Base-by-base conservation (phyloP, 352 stramenopile genomes). In the Saprolegnia diclina region DNA sequence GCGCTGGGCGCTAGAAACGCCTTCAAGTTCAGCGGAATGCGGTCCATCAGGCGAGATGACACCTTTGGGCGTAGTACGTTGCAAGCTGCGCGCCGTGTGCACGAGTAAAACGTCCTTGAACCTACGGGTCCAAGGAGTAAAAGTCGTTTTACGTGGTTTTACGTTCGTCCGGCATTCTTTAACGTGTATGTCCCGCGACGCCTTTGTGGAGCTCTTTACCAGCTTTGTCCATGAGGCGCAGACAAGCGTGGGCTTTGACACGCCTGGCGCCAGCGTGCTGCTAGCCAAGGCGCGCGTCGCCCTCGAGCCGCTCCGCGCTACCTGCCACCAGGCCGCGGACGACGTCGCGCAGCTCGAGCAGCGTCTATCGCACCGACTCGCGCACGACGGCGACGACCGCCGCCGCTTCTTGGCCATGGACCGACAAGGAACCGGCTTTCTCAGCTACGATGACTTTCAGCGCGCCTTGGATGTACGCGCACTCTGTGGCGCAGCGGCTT, bases 191-290 rank as follows among this genome's bases (percentile, higher is more conserved):
- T 68, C 62, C 32, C 50, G 26, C 11, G 62, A 68, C 11, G 62
- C 50, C 4, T 68, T 68, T 22, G 37, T 68, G 16, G 45, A 68
- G 19, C n/a, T 68, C n/a, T 56, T 50, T 9, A 68, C 9, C 13
- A 57, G n/a, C 42, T 68, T 68, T 32, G 62, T 68, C 19, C 46
- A 56, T 35, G 62, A 68, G 4, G 50, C 42, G 45, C 46, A 68
- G 32, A 11, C 35, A 22, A 68, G 29, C 18, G n/a, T 68, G 11
- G 62, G 62, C 32, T 59, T 68, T 42, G 62, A 68, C 37, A 57
- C 62, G 46, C 19, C 26, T 32, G 62, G 16, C 13, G n/a, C 62
- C 1, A 19, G 26, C 62, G 45, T 22, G 14, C 26, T 68, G 10
- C n/a, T 68, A 19, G 62, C 32, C 5, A 56, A 48, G 50, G 32